Conservation (phyloP, 2,329 filamentous ascomycete genomes). For the Ceratocystis albifundus region DNA sequence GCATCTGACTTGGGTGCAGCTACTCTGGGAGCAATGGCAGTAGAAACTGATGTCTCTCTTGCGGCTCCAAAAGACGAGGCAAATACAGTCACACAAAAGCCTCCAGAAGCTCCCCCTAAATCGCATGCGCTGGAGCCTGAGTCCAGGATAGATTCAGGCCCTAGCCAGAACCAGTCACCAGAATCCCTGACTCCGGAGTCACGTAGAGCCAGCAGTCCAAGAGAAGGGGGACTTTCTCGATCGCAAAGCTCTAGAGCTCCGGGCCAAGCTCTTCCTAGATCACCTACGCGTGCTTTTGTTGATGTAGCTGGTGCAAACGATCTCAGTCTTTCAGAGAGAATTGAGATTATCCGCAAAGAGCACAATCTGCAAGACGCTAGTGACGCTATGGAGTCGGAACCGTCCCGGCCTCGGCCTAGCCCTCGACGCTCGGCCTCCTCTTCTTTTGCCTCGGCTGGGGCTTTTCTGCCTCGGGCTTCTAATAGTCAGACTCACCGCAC, state of each 20-base stretch:
- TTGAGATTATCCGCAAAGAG: conserved; percentile 29
- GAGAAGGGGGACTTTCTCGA: background rate
- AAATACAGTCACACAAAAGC: background rate
- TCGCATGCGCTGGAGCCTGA: conserved; percentile 7
- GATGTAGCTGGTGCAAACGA: conserved; percentile 14
- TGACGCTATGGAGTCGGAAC: conserved; percentile 40
- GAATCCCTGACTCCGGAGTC: conserved; percentile 10
- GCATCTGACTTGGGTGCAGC: background rate
- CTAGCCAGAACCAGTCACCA: background rate
- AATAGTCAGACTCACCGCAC: conserved; percentile 12
- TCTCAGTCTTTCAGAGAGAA: conserved; percentile 21
- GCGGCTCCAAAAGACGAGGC: background rate
- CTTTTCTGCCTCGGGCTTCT: background rate
- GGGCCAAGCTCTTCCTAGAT: conserved; percentile 6
- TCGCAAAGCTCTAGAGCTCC: conserved; percentile 15
- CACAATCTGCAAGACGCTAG: conserved; percentile 27
- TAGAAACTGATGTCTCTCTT: background rate
- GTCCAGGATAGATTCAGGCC: background rate
- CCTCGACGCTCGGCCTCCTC: conserved; percentile 11
- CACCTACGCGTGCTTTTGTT: conserved; percentile 2
- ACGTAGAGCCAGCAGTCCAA: conserved; percentile 18
- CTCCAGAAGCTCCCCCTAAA: conserved; percentile 6
- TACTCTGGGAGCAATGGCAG: background rate
- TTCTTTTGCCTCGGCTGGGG: conserved; percentile 11
- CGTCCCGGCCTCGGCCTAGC: conserved; percentile 30